Evolutionary conservation across 257 asterid genomes (phyloP).

Genomic region (Perilla frutescens): DNA sequence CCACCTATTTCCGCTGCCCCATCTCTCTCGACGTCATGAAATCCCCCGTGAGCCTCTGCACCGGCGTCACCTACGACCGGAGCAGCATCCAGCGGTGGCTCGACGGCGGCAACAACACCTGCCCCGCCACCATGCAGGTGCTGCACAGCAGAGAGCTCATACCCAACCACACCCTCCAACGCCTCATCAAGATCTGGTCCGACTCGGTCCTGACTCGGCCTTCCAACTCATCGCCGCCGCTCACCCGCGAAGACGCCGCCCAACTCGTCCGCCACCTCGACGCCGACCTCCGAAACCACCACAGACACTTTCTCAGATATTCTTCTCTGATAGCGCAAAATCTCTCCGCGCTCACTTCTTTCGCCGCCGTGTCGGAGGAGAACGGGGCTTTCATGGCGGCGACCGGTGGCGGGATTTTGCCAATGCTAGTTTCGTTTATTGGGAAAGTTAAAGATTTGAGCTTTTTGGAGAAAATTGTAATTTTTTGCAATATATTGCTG

Average conservation of each 20-base stretch:
- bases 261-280: slow-evolving; percentile 52
- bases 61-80: slow-evolving; percentile 90
- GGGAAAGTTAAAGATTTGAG: slow-evolving; percentile 32
- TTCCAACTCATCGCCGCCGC: background rate
- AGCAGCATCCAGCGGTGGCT: slow-evolving; percentile 83
- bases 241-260: slow-evolving; percentile 43
- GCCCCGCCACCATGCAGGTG: slow-evolving; percentile 95
- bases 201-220: slow-evolving; percentile 46
- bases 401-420: slow-evolving; percentile 37
- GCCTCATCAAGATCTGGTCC: slow-evolving; percentile 80
- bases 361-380: slow-evolving; percentile 53
- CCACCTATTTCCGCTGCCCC: slow-evolving; percentile 77
- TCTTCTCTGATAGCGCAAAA: slow-evolving; percentile 12
- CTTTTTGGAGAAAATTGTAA: slow-evolving; percentile 44
- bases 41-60: slow-evolving; percentile 86
- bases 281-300: slow-evolving; percentile 26
- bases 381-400: slow-evolving; percentile 41
- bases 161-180: slow-evolving; percentile 76
- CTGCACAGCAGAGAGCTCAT: slow-evolving; percentile 63
- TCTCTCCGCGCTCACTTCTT: slow-evolving; percentile 44
- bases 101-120: slow-evolving; percentile 84
- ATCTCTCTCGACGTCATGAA: slow-evolving; percentile 83
- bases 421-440: slow-evolving; percentile 27
- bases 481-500: slow-evolving; percentile 42
- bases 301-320: background rate